These are phyloP conservation scores for Sporisorium iseilematis-ciliati DNA, from an alignment of 1,284 basidiomycete species.

Conservation along the genomic window DNA sequence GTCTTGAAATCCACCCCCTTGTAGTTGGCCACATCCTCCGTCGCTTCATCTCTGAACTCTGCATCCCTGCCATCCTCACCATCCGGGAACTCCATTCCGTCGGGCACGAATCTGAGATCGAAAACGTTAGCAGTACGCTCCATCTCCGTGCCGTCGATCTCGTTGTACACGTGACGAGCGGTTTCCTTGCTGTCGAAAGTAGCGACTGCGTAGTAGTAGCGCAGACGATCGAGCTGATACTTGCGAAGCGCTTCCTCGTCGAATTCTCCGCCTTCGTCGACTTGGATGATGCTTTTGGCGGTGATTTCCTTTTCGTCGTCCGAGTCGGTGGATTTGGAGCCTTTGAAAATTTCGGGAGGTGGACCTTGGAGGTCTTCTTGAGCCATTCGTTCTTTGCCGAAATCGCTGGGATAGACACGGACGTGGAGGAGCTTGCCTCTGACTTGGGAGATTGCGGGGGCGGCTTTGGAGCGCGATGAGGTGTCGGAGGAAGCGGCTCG, in stretches of 20 bases:
- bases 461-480: conserved; percentile 21
- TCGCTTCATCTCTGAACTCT: conserved; percentile 75
- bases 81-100: conserved; percentile 83
- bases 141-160: conserved; percentile 94
- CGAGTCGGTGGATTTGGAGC: conserved; percentile 72
- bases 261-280: conserved; percentile 69
- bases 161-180: conserved; percentile 84
- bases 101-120: conserved; percentile 77
- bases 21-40: conserved; percentile 76
- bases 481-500: conserved; percentile 10
- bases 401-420: conserved; percentile 90
- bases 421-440: conserved; percentile 59
- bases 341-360: conserved; percentile 82
- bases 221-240: conserved; percentile 92
- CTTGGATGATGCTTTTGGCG: conserved; percentile 69
- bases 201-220: conserved; percentile 96
- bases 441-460: conserved; percentile 50
- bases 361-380: conserved; percentile 91
- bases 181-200: conserved; percentile 85
- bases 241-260: conserved; percentile 88
- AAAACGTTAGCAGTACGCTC: conserved; percentile 97
- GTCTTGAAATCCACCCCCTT: conserved; percentile 92
- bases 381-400: conserved; percentile 89
- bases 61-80: conserved; percentile 85
- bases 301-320: conserved; percentile 70